Evolutionary conservation across 257 asterid genomes (phyloP), one percentile per base, ranked within the genome.

Genomic region (Salvia hispanica): DNA sequence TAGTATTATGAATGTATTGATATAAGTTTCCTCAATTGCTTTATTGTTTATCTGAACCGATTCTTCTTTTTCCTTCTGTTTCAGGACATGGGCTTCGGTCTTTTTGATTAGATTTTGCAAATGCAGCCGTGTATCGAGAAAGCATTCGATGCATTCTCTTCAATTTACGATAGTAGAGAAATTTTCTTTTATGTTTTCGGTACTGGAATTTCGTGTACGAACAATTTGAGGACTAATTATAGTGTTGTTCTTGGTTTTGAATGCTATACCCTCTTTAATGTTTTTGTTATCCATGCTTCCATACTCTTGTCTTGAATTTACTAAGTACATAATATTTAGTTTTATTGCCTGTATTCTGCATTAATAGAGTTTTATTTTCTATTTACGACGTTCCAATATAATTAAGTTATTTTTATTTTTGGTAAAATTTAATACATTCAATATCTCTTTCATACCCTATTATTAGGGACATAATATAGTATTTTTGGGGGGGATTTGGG

Each of bases 31-130:
- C 15, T 53, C n/a, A 10, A 40, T 40, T 10, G 7, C 12, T 4
- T 14, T 15, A 14, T 58, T 60, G 16, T 47, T 50, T 9, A 0
- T 25, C 12, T 54, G 25, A 43, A 16, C 75, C 37, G 13, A 51
- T 9, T 3, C 4, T 25, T 25, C 9, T 63, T 7, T 74, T 9
- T 54, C 21, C 8, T 28, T 60, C 1, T 46, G 55, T 48, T 77
- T 70, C 85, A 83, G 85, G 89, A 83, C 58, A 81, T 83, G 89
- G 89, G 89, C 58, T 83, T 83, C 78, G 77, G 86, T 72, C 89
- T 83, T 6, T 83, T 81, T 1, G 89, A 81, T 66, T 83, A 77
- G 74, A 45, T 25, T 13, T 15, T 73, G 13, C 50, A 18, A 18
- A 39, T 14, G 36, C 12, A 25, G 31, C 31, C 2, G 31, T 25